These are phyloP conservation scores for Zymoseptoria brevis DNA, from an alignment of 2,329 filamentous ascomycete species.

Conservation along the genomic window DNA sequence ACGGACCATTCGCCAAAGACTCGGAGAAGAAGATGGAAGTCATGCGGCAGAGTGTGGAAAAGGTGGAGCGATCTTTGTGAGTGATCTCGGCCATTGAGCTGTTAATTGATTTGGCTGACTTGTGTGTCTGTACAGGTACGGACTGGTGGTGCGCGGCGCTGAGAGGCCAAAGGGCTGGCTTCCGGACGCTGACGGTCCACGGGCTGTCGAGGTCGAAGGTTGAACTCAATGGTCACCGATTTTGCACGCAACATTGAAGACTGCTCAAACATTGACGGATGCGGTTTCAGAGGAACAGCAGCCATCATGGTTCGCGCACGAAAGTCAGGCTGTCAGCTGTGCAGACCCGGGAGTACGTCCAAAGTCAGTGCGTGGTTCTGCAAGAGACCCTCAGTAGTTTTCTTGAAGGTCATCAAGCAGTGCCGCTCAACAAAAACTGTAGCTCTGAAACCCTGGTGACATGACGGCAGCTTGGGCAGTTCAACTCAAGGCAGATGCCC, in stretches of 20 bases:
- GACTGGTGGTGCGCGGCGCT: slow-evolving; percentile 74
- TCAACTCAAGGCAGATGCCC: background rate
- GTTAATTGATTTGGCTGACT: background rate
- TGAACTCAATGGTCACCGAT: slow-evolving; percentile 5
- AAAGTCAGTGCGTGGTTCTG: no score
- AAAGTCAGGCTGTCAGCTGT: no score
- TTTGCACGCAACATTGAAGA: background rate
- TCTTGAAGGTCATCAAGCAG: no score
- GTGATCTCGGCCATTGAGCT: background rate
- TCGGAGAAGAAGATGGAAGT: slow-evolving; percentile 74
- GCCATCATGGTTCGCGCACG: no score
- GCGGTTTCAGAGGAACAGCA: no score
- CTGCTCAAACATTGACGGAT: no score
- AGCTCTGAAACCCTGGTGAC: no score
- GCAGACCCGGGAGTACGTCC: no score
- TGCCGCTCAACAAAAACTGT: background rate
- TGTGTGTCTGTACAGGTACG: slow-evolving; percentile 46
- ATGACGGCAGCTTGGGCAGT: background rate
- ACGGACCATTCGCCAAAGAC: slow-evolving; percentile 51
- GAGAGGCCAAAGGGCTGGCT: slow-evolving; percentile 90
- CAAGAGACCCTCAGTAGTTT: no score
- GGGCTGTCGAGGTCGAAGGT: slow-evolving; percentile 35
- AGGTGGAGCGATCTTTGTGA: slow-evolving; percentile 63
- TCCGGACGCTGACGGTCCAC: slow-evolving; percentile 53
- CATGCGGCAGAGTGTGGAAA: slow-evolving; percentile 81